A percentile compares a stretch with the other conserved stretches of the same genome.
phyloP scores from a whole-genome alignment of 306 rosid species.

The Medicago lupulina region DNA sequence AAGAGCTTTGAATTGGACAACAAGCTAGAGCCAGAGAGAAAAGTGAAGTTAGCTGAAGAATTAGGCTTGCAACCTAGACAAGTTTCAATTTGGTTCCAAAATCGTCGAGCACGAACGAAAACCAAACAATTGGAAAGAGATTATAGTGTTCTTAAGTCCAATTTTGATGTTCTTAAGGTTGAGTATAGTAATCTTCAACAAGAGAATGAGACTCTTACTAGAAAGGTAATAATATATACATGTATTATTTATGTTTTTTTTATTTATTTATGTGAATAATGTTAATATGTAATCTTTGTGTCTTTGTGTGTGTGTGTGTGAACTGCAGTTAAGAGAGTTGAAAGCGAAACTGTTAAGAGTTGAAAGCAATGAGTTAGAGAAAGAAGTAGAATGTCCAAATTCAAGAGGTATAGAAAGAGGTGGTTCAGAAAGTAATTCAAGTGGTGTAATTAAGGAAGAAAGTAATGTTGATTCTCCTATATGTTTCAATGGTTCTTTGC shows the following conservation, averaged over 20 bases:
- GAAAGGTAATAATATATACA: conserved; percentile 46
- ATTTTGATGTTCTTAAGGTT: conserved; percentile 61
- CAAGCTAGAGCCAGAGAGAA: conserved; percentile 80
- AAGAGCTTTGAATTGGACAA: conserved; percentile 71
- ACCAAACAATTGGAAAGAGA: conserved; percentile 81
- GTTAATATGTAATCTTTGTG: neutral
- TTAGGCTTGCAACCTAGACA: conserved; percentile 76
- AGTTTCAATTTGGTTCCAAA: conserved; percentile 88
- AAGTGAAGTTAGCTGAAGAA: conserved; percentile 65
- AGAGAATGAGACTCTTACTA: conserved; percentile 54
- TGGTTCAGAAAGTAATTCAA: conserved; percentile 51
- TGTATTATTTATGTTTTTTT: neutral
- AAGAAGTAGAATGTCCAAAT: conserved; percentile 54
- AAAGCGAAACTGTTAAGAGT: conserved; percentile 50
- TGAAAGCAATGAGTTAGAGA: conserved; percentile 42
- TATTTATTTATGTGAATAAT: neutral
- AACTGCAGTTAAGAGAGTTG: conserved; percentile 59
- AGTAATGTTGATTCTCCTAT: conserved; percentile 48
- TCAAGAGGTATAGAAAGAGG: conserved; percentile 38
- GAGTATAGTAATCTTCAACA: conserved; percentile 56
- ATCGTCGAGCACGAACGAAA: conserved; percentile 85
- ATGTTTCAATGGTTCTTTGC: conserved; percentile 47
- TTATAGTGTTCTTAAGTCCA: conserved; percentile 60
- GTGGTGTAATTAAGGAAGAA: conserved; percentile 54
- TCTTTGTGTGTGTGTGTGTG: conserved; percentile 7